A percentile compares a stretch with the other conserved stretches of the same genome.
These are phyloP conservation scores for Botrytis fabae DNA, from an alignment of 2,329 filamentous ascomycete genomes.

Conservation along the genomic window DNA sequence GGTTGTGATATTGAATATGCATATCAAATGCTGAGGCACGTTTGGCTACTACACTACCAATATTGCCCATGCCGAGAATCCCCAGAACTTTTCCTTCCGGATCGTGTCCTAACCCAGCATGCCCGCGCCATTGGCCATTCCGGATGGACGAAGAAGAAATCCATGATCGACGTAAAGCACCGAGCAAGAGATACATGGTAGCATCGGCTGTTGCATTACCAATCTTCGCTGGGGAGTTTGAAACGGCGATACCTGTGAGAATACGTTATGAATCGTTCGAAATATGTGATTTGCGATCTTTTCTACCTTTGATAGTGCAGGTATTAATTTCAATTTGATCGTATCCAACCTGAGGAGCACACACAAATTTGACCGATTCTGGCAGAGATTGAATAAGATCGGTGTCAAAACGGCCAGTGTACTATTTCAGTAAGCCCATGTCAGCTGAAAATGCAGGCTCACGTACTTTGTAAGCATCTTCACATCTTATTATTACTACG, in stretches of 20 bases:
- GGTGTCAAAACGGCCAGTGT: slow-evolving; percentile 63
- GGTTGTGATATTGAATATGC: slow-evolving; percentile 73
- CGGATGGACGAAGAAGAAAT: slow-evolving; percentile 54
- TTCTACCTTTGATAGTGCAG: slow-evolving; percentile 51
- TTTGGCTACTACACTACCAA: slow-evolving; percentile 70
- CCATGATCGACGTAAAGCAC: slow-evolving; percentile 72
- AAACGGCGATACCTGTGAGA: slow-evolving; percentile 60
- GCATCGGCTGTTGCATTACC: slow-evolving; percentile 80
- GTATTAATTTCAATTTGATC: slow-evolving; percentile 74
- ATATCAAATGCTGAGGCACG: slow-evolving; percentile 75
- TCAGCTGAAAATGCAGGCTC: background rate
- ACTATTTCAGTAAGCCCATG: background rate
- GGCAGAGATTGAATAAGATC: slow-evolving; percentile 63
- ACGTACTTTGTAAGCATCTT: background rate
- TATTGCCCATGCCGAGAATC: slow-evolving; percentile 82
- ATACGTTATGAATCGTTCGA: background rate
- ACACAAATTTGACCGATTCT: slow-evolving; percentile 54
- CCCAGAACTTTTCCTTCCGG: slow-evolving; percentile 74
- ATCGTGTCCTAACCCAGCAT: slow-evolving; percentile 60
- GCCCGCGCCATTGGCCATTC: slow-evolving; percentile 60
- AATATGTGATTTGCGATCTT: background rate
- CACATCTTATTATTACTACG: background rate
- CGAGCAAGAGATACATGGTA: slow-evolving; percentile 76
- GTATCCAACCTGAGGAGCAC: slow-evolving; percentile 73
- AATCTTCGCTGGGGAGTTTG: slow-evolving; percentile 74